These are phyloP conservation scores for Penicillium sp. DNA, from an alignment of 2,329 filamentous ascomycete genomes.

Conservation along the genomic window DNA sequence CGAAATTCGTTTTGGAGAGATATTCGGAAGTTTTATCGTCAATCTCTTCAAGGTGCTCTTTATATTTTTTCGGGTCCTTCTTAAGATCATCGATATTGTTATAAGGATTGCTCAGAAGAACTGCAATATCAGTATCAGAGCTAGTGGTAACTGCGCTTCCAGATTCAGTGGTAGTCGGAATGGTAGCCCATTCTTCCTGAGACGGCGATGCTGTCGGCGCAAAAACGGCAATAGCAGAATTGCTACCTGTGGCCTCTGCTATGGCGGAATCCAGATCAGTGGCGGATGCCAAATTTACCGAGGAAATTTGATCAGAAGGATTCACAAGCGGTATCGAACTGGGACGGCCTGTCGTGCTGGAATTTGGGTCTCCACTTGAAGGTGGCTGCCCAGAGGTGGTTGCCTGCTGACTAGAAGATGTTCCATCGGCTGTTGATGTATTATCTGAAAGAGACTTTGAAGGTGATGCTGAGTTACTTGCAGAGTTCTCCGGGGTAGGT, in stretches of 20 bases:
- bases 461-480: background rate
- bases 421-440: background rate
- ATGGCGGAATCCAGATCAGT: background rate
- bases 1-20: background rate
- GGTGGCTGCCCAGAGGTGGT: background rate
- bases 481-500: too few species aligned
- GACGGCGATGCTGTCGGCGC: background rate
- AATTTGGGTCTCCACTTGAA: background rate
- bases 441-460: background rate
- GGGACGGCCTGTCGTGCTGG: background rate
- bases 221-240: background rate
- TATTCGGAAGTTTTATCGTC: background rate
- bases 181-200: background rate
- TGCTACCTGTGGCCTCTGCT: background rate
- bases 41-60: background rate
- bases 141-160: background rate
- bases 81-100: background rate
- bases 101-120: background rate
- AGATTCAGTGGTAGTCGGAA: too few species aligned
- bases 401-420: background rate
- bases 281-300: background rate
- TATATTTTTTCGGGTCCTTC: background rate
- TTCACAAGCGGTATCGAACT: background rate
- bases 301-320: background rate
- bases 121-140: background rate